Evolutionary conservation across 345 rosid genomes (phyloP), one percentile per base, ranked within the genome.

Genomic region (Salix viminalis): DNA sequence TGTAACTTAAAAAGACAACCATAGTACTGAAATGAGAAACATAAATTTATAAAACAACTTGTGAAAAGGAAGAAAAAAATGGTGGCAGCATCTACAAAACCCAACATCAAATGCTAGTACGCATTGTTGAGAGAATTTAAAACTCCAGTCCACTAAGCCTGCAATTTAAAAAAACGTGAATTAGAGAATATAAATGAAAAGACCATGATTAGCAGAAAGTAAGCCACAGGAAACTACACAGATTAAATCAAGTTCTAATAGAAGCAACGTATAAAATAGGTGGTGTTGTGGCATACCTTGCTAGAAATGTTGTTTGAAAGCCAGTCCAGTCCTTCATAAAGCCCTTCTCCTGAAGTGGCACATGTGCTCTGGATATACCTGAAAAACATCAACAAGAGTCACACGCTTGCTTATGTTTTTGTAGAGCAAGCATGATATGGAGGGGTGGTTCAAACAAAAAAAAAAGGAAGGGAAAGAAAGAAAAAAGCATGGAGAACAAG

Each of bases 261-360:
- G 13, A n/a, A 58, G 64, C 64, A 58, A 3, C 24, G 64, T 2
- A 23, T 26, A 58, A 58, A 1, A 58, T 1, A 58, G 15, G 12
- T 58, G 24, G 1, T 58, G 10, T 23, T n/a, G 64, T n/a, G 13
- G 5, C 64, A 58, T 58, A 23, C 64, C 28, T 58, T 58, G 64
- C 64, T 58, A 58, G 64, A 24, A 58, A 58, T 58, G 64, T 58
- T 58, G 64, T 58, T 58, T 58, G 64, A 58, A n/a, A 58, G 64
- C 64, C 64, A 58, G 64, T 58, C 64, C 64, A 58, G 4, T 58
- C 64, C 64, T 23, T 58, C 64, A 23, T 58, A 58, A 10, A 58
- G 64, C 64, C 64, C 64, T 58, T 58, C 64, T 58, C 64, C 64
- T 58, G 64, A 58, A n/a, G 64, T 58, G 64, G 64, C 64, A 58